Conservation (phyloP, 257 asterid genomes). For the Forsythia viridissima region DNA sequence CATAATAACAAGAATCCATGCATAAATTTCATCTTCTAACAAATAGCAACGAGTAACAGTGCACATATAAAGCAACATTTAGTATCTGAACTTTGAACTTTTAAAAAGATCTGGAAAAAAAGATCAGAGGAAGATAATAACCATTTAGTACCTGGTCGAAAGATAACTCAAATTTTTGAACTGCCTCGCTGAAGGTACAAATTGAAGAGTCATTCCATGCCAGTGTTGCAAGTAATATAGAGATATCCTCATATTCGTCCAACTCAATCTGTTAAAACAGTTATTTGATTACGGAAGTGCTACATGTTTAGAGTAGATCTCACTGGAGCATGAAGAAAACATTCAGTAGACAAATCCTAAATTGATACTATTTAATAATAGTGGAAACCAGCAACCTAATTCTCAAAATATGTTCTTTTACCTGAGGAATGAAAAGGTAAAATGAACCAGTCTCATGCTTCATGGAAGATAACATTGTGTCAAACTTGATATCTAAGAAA, state of each 20-base stretch:
- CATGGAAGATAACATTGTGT: constrained; percentile 39
- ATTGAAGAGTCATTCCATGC: constrained; percentile 74
- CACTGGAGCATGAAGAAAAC: background rate
- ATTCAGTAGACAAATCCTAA: constrained; percentile 9
- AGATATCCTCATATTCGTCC: constrained; percentile 65
- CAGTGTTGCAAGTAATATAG: constrained; percentile 59
- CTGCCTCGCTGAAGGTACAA: constrained; percentile 58
- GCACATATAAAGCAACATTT: background rate
- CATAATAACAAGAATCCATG: background rate
- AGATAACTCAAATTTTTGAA: constrained; percentile 48
- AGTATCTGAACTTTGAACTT: background rate
- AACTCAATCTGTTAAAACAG: constrained; percentile 66
- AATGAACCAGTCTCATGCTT: constrained; percentile 61
- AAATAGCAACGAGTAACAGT: background rate
- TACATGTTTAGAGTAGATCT: constrained; percentile 15
- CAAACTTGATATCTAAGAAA: constrained; percentile 60
- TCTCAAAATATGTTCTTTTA: constrained; percentile 24
- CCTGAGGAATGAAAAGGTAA: constrained; percentile 84
- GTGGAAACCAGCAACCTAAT: background rate
- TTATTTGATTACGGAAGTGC: constrained; percentile 22
- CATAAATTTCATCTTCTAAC: background rate
- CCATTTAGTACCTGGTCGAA: constrained; percentile 69
- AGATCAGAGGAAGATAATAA: constrained; percentile 23
- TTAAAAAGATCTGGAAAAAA: background rate
- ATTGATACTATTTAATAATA: constrained; percentile 1